Evolutionary conservation across 148 eudicot species (phyloP).

Genomic region (Silene conica): DNA sequence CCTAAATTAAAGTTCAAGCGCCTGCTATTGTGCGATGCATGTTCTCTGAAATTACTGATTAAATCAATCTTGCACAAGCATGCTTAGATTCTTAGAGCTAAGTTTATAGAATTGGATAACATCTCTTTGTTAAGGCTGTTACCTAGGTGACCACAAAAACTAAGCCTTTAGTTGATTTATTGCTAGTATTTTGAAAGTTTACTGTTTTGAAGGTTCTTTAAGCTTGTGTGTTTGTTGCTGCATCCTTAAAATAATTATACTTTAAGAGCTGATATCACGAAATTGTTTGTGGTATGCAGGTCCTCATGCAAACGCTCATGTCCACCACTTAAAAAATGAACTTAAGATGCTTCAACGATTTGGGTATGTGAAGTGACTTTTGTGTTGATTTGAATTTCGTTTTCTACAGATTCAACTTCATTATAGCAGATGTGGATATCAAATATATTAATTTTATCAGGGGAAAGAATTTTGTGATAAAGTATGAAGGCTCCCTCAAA

Average conservation of each 20-base stretch:
- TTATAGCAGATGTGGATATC: constrained; percentile 1
- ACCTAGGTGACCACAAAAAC: not conserved
- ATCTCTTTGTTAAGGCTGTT: not conserved
- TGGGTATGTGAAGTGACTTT: constrained; percentile 48
- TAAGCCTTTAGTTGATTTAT: not conserved
- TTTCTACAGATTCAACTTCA: constrained; percentile 5
- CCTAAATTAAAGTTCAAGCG: not conserved
- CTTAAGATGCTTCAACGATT: constrained; percentile 82
- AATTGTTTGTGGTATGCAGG: constrained; percentile 44
- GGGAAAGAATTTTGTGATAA: constrained; percentile 79
- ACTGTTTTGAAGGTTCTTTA: not conserved
- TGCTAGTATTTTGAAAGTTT: not conserved
- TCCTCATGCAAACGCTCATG: constrained; percentile 82
- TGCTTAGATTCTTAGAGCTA: not conserved
- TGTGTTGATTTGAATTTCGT: constrained; percentile 6
- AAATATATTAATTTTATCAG: constrained; percentile 35
- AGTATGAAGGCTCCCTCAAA: constrained; percentile 63
- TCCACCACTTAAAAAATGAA: constrained; percentile 74
- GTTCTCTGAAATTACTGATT: not conserved
- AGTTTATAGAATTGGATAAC: not conserved
- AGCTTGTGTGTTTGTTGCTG: not conserved
- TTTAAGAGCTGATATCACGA: not conserved
- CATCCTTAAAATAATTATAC: not conserved
- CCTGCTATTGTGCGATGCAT: not conserved
- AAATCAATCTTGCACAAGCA: not conserved